These are phyloP conservation scores for Coemansia sp. DNA, from an alignment of 192 early-diverging fungal species.

Conservation along the genomic window DNA sequence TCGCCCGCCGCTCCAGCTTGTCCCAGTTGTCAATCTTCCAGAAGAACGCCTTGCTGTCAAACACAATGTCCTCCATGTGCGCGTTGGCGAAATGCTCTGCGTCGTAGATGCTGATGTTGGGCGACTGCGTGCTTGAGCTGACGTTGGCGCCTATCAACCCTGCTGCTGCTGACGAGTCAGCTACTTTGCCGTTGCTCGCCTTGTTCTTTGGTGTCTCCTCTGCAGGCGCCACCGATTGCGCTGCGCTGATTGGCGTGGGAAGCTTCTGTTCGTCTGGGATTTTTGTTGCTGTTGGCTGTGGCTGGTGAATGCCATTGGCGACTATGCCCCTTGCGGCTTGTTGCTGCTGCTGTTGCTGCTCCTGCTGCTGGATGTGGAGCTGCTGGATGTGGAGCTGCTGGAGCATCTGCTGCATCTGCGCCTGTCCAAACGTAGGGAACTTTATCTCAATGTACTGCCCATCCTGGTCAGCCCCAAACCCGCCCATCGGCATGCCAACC, in stretches of 20 bases:
- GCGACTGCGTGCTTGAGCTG: slow-evolving; percentile 10
- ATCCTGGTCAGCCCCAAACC: slow-evolving; percentile 43
- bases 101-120: slow-evolving; percentile 51
- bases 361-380: slow-evolving; percentile 6
- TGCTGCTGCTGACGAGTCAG: not conserved
- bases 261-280: slow-evolving; percentile 4
- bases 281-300: slow-evolving; percentile 1
- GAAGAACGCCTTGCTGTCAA: slow-evolving; percentile 47
- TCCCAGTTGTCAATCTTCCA: slow-evolving; percentile 54
- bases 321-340: not conserved
- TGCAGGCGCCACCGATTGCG: slow-evolving; percentile 8
- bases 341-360: not conserved
- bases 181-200: not conserved
- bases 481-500: slow-evolving; percentile 32
- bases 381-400: slow-evolving; percentile 49
- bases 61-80: slow-evolving; percentile 53
- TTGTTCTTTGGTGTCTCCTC: not conserved
- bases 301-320: slow-evolving; percentile 9
- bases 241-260: slow-evolving; percentile 23
- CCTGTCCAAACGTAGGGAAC: slow-evolving; percentile 53
- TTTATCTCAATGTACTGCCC: slow-evolving; percentile 56
- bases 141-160: not conserved
- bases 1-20: slow-evolving; percentile 46
- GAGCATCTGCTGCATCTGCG: slow-evolving; percentile 53
- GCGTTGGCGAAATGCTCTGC: slow-evolving; percentile 36